Evolutionary conservation across 805 yeast genomes (phyloP).

Genomic region (Spathaspora hagerdaliae): DNA sequence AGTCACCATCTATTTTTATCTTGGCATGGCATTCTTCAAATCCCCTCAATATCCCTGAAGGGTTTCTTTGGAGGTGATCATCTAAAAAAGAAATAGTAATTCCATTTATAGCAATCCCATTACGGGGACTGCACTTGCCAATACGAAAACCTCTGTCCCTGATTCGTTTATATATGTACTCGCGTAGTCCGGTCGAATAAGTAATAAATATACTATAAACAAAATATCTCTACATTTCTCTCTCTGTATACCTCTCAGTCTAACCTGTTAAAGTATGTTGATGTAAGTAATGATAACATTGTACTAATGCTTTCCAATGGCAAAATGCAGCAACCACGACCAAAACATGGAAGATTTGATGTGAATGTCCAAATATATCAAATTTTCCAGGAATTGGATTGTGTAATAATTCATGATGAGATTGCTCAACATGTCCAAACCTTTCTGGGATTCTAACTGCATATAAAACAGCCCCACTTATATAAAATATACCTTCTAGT

Average conservation of each 20-base stretch:
- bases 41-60: too few relatives aligned
- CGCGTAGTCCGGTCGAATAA: neutral
- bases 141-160: neutral
- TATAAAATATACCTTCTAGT: constrained; percentile 70
- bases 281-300: constrained; percentile 53
- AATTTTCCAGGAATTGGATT: constrained; percentile 29
- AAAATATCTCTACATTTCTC: neutral
- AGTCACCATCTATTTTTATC: too few relatives aligned
- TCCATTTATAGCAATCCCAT: too few relatives aligned
- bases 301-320: constrained; percentile 63
- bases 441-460: constrained; percentile 80
- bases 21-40: too few relatives aligned
- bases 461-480: constrained; percentile 74
- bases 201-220: neutral
- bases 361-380: constrained; percentile 77
- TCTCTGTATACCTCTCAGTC: too few relatives aligned
- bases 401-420: constrained; percentile 9
- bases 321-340: constrained; percentile 75
- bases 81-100: too few relatives aligned
- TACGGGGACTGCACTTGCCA: too few relatives aligned
- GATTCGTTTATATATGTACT: neutral
- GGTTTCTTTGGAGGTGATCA: too few relatives aligned
- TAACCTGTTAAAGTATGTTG: constrained; percentile 1
- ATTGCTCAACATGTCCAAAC: constrained; percentile 25
- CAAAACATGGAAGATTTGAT: constrained; percentile 75